These are phyloP conservation scores for Aristolochia contorta DNA, from an alignment of 164 flowering plant genomes.

Conservation along the genomic window DNA sequence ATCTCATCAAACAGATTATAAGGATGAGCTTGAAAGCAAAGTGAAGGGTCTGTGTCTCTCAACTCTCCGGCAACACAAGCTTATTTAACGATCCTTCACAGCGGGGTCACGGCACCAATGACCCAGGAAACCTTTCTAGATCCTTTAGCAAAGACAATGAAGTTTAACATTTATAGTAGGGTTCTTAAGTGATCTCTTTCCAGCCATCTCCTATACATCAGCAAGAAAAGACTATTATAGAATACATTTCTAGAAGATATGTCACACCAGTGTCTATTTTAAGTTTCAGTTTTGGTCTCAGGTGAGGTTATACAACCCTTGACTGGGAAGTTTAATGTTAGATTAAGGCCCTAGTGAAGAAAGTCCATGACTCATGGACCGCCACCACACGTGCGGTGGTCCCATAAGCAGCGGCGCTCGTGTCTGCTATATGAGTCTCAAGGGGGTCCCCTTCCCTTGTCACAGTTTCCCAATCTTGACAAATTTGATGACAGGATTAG, in stretches of 20 bases:
- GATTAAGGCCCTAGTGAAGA: not conserved
- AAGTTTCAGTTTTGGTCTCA: not conserved
- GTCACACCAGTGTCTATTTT: not conserved
- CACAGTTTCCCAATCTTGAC: too few relatives aligned
- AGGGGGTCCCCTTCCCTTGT: too few relatives aligned
- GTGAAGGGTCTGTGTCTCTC: not conserved
- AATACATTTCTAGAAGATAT: slow-evolving; percentile 1
- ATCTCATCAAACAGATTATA: not conserved
- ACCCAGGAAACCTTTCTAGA: not conserved
- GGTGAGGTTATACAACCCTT: not conserved
- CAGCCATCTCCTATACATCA: not conserved
- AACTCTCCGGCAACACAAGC: slow-evolving; percentile 1
- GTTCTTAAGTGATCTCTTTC: not conserved
- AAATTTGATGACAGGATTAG: too few relatives aligned
- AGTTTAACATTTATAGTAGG: not conserved
- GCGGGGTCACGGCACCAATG: not conserved
- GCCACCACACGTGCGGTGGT: not conserved
- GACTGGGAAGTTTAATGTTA: not conserved
- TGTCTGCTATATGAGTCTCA: too few relatives aligned
- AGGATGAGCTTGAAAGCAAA: not conserved
- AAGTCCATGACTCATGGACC: not conserved
- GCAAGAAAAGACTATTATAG: not conserved
- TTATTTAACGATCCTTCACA: not conserved
- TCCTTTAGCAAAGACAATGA: not conserved
- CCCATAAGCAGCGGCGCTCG: not conserved